phyloP scores from a whole-genome alignment of 202 grass and related monocot genomes.

The Setaria viridis region DNA sequence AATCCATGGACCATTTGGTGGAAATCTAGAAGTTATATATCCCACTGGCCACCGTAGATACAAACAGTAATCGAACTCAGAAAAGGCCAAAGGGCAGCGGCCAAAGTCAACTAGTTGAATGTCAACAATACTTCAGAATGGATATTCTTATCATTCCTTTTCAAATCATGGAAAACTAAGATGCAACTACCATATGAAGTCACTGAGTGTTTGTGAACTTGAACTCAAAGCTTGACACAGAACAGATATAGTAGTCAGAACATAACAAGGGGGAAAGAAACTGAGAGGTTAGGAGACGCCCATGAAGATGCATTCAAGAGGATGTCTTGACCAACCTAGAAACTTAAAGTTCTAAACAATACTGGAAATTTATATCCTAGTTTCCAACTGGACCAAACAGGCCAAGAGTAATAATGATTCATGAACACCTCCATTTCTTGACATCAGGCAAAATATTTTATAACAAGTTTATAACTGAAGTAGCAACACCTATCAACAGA shows the following conservation, averaged over 20 bases:
- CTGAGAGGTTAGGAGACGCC: not conserved
- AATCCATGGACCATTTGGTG: not conserved
- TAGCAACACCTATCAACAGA: not conserved
- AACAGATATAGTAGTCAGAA: not conserved
- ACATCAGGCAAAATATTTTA: not conserved
- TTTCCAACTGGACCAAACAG: constrained; percentile 2
- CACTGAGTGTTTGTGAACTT: not conserved
- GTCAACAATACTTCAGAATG: not conserved
- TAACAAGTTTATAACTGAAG: constrained; percentile 7
- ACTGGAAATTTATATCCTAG: constrained; percentile 5
- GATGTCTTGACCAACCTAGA: not conserved
- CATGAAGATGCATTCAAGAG: constrained; percentile 16
- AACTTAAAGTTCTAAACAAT: constrained; percentile 16
- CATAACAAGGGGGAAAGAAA: constrained; percentile 1
- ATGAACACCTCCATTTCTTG: not conserved
- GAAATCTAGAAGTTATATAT: not conserved
- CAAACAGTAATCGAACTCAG: not conserved
- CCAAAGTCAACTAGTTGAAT: not conserved
- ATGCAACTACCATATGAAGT: not conserved
- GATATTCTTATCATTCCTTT: not conserved
- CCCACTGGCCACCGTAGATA: not conserved
- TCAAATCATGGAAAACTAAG: not conserved
- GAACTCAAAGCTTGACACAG: not conserved
- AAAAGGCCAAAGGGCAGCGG: not conserved
- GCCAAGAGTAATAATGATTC: not conserved